A percentile compares a stretch with the other conserved stretches of the same genome.
phyloP scores from a whole-genome alignment of 305 asterid species.

The Plantago lanceolata region DNA sequence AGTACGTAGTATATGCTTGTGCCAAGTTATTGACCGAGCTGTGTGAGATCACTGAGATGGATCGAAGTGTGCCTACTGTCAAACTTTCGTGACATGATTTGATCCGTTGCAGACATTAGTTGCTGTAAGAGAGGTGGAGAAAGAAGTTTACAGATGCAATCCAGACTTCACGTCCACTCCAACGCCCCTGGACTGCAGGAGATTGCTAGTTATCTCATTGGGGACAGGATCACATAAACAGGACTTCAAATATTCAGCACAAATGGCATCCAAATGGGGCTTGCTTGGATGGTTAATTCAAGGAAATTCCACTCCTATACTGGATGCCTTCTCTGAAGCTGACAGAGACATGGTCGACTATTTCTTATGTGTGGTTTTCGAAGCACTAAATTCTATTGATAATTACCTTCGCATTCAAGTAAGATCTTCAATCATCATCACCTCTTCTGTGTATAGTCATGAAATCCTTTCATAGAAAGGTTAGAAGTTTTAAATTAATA shows the following conservation, averaged over 20 bases:
- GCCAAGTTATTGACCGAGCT: no score
- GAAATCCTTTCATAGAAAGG: not conserved
- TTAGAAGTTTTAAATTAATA: not conserved
- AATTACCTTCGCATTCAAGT: constrained; percentile 65
- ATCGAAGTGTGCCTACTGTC: not conserved
- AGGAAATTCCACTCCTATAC: constrained; percentile 32
- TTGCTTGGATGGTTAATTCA: constrained; percentile 45
- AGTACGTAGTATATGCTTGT: no score
- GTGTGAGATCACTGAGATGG: no score
- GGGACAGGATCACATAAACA: constrained; percentile 51
- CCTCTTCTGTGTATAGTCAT: not conserved
- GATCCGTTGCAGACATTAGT: not conserved
- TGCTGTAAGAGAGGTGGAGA: constrained; percentile 6
- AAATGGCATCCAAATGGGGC: constrained; percentile 47
- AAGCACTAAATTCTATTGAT: constrained; percentile 27
- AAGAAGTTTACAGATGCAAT: not conserved
- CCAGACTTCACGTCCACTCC: constrained; percentile 7
- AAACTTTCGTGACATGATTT: not conserved
- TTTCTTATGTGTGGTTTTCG: constrained; percentile 35
- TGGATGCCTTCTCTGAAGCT: constrained; percentile 39
- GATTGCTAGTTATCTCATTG: constrained; percentile 44
- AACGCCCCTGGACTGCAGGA: constrained; percentile 23
- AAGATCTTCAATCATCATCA: constrained; percentile 3
- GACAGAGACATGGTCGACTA: constrained; percentile 50
- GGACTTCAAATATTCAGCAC: constrained; percentile 36